phyloP scores from a whole-genome alignment of 192 early-diverging fungal genomes.

The Piromyces sp. region DNA sequence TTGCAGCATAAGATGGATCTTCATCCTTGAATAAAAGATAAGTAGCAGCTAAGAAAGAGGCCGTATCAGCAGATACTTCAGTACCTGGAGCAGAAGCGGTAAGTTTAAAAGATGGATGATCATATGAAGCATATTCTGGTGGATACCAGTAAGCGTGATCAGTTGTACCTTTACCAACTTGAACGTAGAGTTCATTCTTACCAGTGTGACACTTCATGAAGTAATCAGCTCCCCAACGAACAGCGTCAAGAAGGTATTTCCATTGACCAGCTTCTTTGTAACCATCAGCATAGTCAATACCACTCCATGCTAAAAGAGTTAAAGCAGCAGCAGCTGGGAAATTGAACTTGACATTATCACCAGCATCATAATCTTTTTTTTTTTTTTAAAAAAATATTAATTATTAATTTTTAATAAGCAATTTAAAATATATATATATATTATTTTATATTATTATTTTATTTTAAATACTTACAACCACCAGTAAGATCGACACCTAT shows the following conservation, averaged over 20 bases:
- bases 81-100: conserved; percentile 25
- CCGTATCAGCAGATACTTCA: conserved; percentile 28
- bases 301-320: conserved; percentile 28
- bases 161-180: no score
- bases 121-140: conserved; percentile 17
- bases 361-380: conserved; percentile 16
- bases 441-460: no score
- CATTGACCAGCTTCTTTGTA: conserved; percentile 24
- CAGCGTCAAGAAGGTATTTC: conserved; percentile 18
- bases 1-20: no score
- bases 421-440: no score
- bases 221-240: conserved; percentile 45
- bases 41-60: conserved; percentile 31
- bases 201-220: conserved; percentile 35
- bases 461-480: no score
- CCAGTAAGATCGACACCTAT: no score
- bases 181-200: no score
- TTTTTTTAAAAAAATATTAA: no score
- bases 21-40: conserved; percentile 16
- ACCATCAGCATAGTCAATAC: conserved; percentile 30
- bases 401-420: no score
- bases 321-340: conserved; percentile 29
- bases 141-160: conserved; percentile 7
- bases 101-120: conserved; percentile 26
- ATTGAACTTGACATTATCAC: conserved; percentile 41